Evolutionary conservation across 345 rosid genomes (phyloP).

Genomic region (Ailanthus altissimus): DNA sequence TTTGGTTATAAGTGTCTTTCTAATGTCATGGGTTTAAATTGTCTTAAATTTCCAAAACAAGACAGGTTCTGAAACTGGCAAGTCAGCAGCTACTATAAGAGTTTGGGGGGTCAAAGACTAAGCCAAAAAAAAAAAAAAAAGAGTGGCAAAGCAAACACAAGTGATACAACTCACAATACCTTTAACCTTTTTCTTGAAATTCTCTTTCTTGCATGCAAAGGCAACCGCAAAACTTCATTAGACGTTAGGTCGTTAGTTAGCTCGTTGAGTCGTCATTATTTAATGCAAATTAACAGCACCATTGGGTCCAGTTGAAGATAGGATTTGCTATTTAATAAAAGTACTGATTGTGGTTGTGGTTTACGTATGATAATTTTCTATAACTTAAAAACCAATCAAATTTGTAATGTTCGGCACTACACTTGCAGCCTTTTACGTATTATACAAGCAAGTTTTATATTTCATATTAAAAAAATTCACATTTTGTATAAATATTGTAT

Average conservation of each 20-base stretch:
- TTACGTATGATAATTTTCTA: too few species aligned
- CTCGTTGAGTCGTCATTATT: constrained; percentile 16
- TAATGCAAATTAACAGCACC: background rate
- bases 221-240: constrained; percentile 5
- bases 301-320: background rate
- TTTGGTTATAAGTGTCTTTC: background rate
- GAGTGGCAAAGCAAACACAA: background rate
- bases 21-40: background rate
- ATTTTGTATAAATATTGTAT: too few species aligned
- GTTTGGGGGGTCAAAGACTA: constrained; percentile 22
- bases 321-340: too few species aligned
- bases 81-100: background rate
- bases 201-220: background rate
- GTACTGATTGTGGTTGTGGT: too few species aligned
- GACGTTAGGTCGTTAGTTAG: constrained; percentile 10
- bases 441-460: too few species aligned
- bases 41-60: background rate
- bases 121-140: background rate
- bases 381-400: too few species aligned
- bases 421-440: too few species aligned
- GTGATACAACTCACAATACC: background rate
- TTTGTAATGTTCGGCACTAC: too few species aligned
- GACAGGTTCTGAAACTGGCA: background rate
- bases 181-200: background rate
- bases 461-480: too few species aligned